phyloP scores from a whole-genome alignment of 2,329 filamentous ascomycete genomes.

The Aspergillus sclerotialis region DNA sequence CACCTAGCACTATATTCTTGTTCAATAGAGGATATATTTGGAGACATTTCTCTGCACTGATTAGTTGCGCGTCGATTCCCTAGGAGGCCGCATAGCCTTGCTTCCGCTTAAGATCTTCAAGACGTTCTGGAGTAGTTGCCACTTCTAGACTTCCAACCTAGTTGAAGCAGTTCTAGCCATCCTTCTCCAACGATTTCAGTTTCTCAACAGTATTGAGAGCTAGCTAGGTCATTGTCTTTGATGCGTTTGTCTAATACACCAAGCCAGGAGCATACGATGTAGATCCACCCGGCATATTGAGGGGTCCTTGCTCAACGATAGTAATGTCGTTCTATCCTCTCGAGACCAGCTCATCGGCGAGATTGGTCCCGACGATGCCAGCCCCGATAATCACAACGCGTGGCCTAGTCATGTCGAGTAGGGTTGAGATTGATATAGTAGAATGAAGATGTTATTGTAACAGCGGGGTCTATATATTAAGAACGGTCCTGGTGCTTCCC shows the following conservation, averaged over 20 bases:
- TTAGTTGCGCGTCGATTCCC: constrained; percentile 50
- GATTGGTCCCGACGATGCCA: constrained; percentile 57
- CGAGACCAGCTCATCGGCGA: constrained; percentile 57
- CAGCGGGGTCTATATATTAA: too few species aligned
- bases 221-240: constrained; percentile 45
- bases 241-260: constrained; percentile 54
- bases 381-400: constrained; percentile 56
- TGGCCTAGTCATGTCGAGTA: constrained; percentile 20
- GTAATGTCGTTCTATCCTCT: constrained; percentile 59
- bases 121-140: constrained; percentile 52
- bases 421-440: neutral
- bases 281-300: constrained; percentile 57
- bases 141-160: constrained; percentile 58
- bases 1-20: constrained; percentile 48
- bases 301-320: constrained; percentile 57
- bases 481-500: too few species aligned
- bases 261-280: constrained; percentile 60
- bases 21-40: constrained; percentile 50
- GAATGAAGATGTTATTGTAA: neutral
- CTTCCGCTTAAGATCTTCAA: constrained; percentile 57
- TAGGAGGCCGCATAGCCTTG: constrained; percentile 55
- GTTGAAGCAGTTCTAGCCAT: constrained; percentile 50
- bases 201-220: constrained; percentile 59
- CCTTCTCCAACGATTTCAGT: constrained; percentile 45
- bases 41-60: constrained; percentile 47